Percentiles rank a stretch among this genome's conserved stretches.
Evolutionary conservation across 179 eudicot species (phyloP).

Genomic region (Vitellaria paradoxa): DNA sequence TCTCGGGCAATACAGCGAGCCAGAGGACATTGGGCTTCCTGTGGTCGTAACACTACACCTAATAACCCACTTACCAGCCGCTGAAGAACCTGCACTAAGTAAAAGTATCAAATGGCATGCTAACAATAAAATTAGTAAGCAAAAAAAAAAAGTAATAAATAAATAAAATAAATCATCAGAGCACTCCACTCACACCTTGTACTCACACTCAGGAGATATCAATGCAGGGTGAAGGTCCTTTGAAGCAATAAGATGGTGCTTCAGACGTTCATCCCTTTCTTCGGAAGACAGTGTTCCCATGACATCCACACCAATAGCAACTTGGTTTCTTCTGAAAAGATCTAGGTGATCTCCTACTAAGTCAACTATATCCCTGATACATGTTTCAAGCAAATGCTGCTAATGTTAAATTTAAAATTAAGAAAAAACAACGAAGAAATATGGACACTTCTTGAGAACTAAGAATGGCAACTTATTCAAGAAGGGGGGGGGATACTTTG

Average conservation of each 20-base stretch:
- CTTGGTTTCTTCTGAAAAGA: slow-evolving; percentile 85
- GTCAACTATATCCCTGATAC: slow-evolving; percentile 87
- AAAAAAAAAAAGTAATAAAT: not conserved
- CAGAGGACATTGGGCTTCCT: slow-evolving; percentile 91
- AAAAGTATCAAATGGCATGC: slow-evolving; percentile 21
- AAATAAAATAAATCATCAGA: slow-evolving; percentile 21
- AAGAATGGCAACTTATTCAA: not conserved
- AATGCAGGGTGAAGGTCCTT: slow-evolving; percentile 97
- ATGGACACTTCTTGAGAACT: not conserved
- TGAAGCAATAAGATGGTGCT: slow-evolving; percentile 81
- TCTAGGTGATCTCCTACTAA: slow-evolving; percentile 88
- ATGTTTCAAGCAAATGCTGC: slow-evolving; percentile 16
- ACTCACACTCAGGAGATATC: slow-evolving; percentile 88
- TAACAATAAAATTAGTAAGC: slow-evolving; percentile 11
- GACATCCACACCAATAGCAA: slow-evolving; percentile 86
- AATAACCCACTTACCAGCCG: slow-evolving; percentile 71
- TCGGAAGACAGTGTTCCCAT: slow-evolving; percentile 90
- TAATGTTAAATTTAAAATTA: slow-evolving; percentile 1
- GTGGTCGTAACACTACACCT: slow-evolving; percentile 72
- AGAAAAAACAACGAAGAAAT: not conserved
- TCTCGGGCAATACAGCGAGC: slow-evolving; percentile 93
- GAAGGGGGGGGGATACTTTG: slow-evolving; percentile 54
- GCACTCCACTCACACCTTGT: slow-evolving; percentile 79
- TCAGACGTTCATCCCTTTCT: slow-evolving; percentile 95
- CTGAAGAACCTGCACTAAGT: slow-evolving; percentile 65